Conservation (phyloP, 2,329 filamentous ascomycete species). For the Trichoderma citrinoviride region DNA sequence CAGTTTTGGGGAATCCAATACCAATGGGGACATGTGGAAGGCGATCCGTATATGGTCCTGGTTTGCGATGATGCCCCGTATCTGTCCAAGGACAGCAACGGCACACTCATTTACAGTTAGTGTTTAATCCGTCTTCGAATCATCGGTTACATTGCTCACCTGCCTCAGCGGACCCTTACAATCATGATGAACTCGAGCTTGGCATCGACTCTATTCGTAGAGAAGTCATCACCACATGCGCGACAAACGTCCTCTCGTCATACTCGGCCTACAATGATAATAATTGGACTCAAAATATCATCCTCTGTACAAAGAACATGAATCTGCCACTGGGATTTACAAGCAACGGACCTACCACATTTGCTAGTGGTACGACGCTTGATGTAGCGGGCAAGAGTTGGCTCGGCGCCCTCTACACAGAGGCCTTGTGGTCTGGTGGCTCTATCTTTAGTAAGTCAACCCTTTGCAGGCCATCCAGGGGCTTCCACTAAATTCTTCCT, state of each 20-base stretch:
- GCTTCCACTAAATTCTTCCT: neutral
- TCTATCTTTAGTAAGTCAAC: neutral
- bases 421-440: neutral
- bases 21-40: neutral
- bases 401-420: neutral
- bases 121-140: neutral
- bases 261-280: neutral
- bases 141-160: neutral
- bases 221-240: neutral
- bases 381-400: neutral
- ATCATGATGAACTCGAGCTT: neutral
- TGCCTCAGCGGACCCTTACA: neutral
- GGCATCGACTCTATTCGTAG: neutral
- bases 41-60: neutral
- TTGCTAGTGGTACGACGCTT: neutral
- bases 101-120: neutral
- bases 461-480: neutral
- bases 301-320: neutral
- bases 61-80: constrained; percentile 2
- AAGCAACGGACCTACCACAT: neutral
- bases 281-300: neutral
- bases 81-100: neutral
- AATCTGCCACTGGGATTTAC: neutral
- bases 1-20: neutral
- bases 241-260: neutral